Conservation (phyloP, 2,329 filamentous ascomycete genomes). For the Pyrenophora teres region DNA sequence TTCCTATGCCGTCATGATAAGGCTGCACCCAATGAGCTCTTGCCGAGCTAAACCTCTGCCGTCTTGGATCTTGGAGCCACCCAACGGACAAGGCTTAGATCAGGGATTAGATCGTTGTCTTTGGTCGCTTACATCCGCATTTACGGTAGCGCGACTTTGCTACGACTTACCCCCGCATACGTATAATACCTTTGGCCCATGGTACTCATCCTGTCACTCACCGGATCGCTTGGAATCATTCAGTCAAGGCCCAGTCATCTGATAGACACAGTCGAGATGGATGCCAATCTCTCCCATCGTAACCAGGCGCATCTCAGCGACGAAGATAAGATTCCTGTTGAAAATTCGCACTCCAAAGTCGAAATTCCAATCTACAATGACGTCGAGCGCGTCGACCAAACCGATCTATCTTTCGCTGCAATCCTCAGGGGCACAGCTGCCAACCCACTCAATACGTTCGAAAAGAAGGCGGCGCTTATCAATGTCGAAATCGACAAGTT, state of each 20-base stretch:
- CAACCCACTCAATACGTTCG: constrained; percentile 32
- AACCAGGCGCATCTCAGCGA: constrained; percentile 1
- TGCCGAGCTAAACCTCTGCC: constrained; percentile 9
- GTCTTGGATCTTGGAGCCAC: constrained; percentile 11
- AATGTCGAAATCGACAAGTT: constrained; percentile 40
- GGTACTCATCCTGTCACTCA: constrained; percentile 3
- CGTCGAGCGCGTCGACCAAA: constrained; percentile 28
- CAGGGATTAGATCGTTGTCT: constrained; percentile 15
- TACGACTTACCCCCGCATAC: constrained; percentile 7
- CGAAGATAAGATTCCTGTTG: constrained; percentile 4
- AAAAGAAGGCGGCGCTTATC: constrained; percentile 40
- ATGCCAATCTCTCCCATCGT: neutral
- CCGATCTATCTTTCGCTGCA: constrained; percentile 30
- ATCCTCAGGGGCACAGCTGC: constrained; percentile 36
- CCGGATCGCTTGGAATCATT: constrained; percentile 2
- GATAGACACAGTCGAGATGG: constrained; percentile 9
- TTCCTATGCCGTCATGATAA: constrained; percentile 8
- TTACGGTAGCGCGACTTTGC: constrained; percentile 8
- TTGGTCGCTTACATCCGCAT: constrained; percentile 25
- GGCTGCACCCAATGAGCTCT: constrained; percentile 6
- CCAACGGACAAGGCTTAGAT: constrained; percentile 9
- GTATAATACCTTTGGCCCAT: constrained; percentile 18
- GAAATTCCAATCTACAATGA: constrained; percentile 36
- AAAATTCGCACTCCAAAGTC: constrained; percentile 14
- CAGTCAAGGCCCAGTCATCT: constrained; percentile 11